Percentiles rank a stretch among this genome's conserved stretches.
Conservation (phyloP, 768 basidiomycete species). For the Cystobasidium tubakii region DNA sequence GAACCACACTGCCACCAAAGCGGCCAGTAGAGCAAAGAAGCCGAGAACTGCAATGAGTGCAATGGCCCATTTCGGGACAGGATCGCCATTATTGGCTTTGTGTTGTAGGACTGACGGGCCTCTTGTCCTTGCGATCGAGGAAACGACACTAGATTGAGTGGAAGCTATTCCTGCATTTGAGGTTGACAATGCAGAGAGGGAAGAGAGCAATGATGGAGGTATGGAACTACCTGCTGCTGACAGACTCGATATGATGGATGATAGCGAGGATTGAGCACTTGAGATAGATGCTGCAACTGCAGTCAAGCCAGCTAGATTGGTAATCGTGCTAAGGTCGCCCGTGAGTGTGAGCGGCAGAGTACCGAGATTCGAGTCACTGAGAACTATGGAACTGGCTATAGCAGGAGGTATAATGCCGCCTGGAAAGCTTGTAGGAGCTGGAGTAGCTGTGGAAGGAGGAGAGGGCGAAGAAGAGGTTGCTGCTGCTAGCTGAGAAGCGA, state of each 20-base stretch:
- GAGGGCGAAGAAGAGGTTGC: slow-evolving; percentile 41
- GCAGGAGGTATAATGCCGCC: background rate
- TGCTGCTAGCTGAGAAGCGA: slow-evolving; percentile 49
- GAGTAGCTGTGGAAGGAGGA: slow-evolving; percentile 36
- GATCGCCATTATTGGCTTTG: background rate
- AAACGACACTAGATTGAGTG: background rate
- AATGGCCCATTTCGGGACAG: slow-evolving; percentile 26
- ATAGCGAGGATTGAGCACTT: slow-evolving; percentile 1
- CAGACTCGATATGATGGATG: slow-evolving; percentile 3
- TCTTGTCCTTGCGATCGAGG: background rate
- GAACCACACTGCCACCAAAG: slow-evolving; percentile 65
- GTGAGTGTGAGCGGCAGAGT: background rate
- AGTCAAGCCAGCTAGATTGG: slow-evolving; percentile 1
- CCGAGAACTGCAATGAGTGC: slow-evolving; percentile 28
- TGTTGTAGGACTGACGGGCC: background rate
- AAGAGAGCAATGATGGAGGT: background rate
- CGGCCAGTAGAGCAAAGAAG: slow-evolving; percentile 69
- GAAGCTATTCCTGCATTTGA: background rate
- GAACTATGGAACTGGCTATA: background rate
- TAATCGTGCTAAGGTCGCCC: background rate
- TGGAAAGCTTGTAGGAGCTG: background rate
- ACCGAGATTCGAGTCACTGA: background rate
- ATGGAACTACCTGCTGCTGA: background rate
- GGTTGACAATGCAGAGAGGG: background rate
- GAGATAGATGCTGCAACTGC: slow-evolving; percentile 9